Evolutionary conservation across 2,329 filamentous ascomycete genomes (phyloP), one percentile per base, ranked within the genome.

Genomic region (Ophiostoma himal-ulmi): DNA sequence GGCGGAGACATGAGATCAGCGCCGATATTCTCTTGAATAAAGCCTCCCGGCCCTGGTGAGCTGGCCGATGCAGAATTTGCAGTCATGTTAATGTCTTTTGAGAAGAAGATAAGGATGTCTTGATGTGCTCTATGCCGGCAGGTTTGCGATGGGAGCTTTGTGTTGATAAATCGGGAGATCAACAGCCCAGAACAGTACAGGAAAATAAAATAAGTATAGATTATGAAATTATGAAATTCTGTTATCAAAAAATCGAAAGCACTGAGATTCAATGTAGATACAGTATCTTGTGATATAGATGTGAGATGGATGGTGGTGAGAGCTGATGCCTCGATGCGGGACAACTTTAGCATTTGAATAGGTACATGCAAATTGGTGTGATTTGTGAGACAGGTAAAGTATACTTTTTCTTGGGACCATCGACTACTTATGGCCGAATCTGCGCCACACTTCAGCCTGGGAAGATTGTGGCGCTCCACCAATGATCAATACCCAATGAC

Each of bases 1-100:
- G 86, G 88, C 0, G 84, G 84, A 4, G 86, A 80, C 52, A 57
- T 57, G n/a, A 57, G 11, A 0, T 81, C 70, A 0, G 68, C 78
- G 1, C 76, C 75, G 0, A 3, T 14, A 41, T 22, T 20, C 22
- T 65, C 62, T 11, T 37, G 81, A n/a, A 88, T 68, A 74, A 88
- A 88, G 48, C 86, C 86, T 1, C 85, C 86, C 0, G 82, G 78
- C 1, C 77, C 77, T 0, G 69, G 66, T 10, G 34, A 67, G 22
- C 65, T 39, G 0, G 69, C 60, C 8, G 26, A 67, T 13, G 62
- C 52, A 0, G n/a, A 17, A 5, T 37, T 8, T 1, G 64, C 34
- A 13, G 44, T 44, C 36, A 68, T n/a, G 0, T 22, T 39, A 7
- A 26, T 30, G 54, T 2, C 14, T 17, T 20, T 30, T 13, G 54